Base-by-base conservation (phyloP, 116 monocot genomes). In the Trichopus zeylanicus region DNA sequence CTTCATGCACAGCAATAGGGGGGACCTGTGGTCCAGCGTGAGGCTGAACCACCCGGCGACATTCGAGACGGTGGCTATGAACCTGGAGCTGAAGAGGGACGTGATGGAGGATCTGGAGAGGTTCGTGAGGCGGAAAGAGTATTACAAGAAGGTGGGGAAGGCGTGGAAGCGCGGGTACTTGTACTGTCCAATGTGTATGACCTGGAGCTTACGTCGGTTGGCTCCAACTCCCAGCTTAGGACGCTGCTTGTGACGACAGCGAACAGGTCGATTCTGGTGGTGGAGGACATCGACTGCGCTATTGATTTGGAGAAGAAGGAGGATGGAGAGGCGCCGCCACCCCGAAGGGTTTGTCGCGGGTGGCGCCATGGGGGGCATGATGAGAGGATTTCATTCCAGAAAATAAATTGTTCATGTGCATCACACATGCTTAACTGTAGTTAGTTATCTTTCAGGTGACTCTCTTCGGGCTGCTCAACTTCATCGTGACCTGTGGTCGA, bases 101-200 rank as follows among this genome's bases (percentile, higher is more conserved):
- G 51, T 79, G 47, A 62, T 76, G 34, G 82, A 72, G 16, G 79
- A 82, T 39, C 64, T 82, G 16, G 65, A 47, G 10, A 70, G 62
- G 61, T 85, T 85, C 39, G 67, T 67, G 28, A 67, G 51, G 52
- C 60, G 85, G 56, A 75, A 68, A 48, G 75, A 69, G 2, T 81
- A 75, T 60, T 81, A 81, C 48, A 61, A 60, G 39, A 78, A 42
- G 26, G 65, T 75, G 1, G 86, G 86, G 4, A 86, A 75, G 68
- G 74, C 86, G 0, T 81, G 86, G 81, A 86, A 81, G 65, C 64
- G 86, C 0, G 81, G 81, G 9, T 86, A 86, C 38, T 21, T 86
- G 25, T 67, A 81, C 15, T 75, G 56, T 87, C 65, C 30, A 76
- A 79, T 39, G 59, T 86, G 30, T 86, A 86, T 56, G 78, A 86